phyloP scores from a whole-genome alignment of 768 basidiomycete species.

The Termitomyces sp. region DNA sequence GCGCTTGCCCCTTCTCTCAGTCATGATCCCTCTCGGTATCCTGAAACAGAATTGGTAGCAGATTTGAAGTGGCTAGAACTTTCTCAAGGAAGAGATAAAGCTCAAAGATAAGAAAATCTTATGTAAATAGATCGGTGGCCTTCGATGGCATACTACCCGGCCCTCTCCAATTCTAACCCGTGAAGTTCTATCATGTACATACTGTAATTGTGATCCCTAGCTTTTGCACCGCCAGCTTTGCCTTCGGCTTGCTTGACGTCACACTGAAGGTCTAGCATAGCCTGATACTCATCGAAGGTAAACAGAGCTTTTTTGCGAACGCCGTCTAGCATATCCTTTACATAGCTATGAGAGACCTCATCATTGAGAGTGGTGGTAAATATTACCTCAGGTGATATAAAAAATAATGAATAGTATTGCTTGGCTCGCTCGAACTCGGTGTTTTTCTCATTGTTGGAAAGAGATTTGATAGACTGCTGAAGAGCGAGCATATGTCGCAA shows the following conservation, averaged over 20 bases:
- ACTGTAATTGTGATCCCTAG: slow-evolving; percentile 70
- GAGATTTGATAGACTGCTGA: slow-evolving; percentile 84
- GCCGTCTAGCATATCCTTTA: slow-evolving; percentile 71
- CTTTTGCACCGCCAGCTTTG: slow-evolving; percentile 44
- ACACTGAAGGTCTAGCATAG: slow-evolving; percentile 86
- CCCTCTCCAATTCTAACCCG: slow-evolving; percentile 61
- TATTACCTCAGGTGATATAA: slow-evolving; percentile 65
- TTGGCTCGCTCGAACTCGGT: slow-evolving; percentile 74
- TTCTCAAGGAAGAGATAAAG: slow-evolving; percentile 7
- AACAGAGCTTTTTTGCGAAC: slow-evolving; percentile 62
- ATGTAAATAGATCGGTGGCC: not conserved
- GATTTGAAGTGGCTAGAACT: slow-evolving; percentile 32
- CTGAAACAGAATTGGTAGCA: slow-evolving; percentile 21
- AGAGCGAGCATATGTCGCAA: slow-evolving; percentile 85
- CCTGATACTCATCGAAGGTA: slow-evolving; percentile 89
- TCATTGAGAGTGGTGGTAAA: not conserved
- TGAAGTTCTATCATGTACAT: slow-evolving; percentile 90
- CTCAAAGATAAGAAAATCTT: not conserved
- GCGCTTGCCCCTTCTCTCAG: slow-evolving; percentile 22
- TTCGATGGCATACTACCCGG: slow-evolving; percentile 13
- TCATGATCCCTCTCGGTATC: slow-evolving; percentile 17
- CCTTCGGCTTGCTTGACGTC: slow-evolving; percentile 64
- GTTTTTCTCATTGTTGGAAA: slow-evolving; percentile 53
- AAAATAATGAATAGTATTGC: slow-evolving; percentile 79
- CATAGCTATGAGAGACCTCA: not conserved